Percentiles rank a stretch among this genome's conserved stretches.
phyloP scores from a whole-genome alignment of 805 yeast species.

The Pichia cabralensis region DNA sequence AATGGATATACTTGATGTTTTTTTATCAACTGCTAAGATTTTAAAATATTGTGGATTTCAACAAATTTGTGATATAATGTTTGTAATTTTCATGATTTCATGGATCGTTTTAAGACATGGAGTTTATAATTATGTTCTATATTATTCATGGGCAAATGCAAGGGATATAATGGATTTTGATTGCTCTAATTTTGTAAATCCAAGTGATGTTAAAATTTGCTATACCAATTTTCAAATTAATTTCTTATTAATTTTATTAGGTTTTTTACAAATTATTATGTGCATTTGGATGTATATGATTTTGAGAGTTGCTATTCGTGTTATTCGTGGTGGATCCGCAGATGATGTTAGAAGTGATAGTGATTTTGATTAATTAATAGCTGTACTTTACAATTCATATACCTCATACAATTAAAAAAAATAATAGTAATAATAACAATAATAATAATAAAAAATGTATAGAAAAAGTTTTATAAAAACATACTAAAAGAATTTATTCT shows the following conservation, averaged over 20 bases:
- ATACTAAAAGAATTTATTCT: too few species aligned
- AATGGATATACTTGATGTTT: slow-evolving; percentile 79
- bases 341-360: slow-evolving; percentile 87
- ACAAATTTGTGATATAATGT: slow-evolving; percentile 55
- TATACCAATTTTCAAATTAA: slow-evolving; percentile 37
- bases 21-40: slow-evolving; percentile 64
- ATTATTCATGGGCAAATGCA: slow-evolving; percentile 44
- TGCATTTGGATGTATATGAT: slow-evolving; percentile 71
- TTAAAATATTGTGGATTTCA: slow-evolving; percentile 61
- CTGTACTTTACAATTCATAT: too few species aligned
- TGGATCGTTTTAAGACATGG: slow-evolving; percentile 75
- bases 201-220: slow-evolving; percentile 30
- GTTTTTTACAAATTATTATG: slow-evolving; percentile 56
- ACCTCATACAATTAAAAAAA: too few species aligned
- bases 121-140: slow-evolving; percentile 55
- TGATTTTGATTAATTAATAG: too few species aligned
- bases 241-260: slow-evolving; percentile 44
- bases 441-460: too few species aligned
- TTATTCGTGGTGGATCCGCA: slow-evolving; percentile 63
- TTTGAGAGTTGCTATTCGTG: slow-evolving; percentile 56
- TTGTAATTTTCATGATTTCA: slow-evolving; percentile 50
- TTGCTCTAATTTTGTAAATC: slow-evolving; percentile 25
- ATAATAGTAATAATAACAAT: too few species aligned
- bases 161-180: slow-evolving; percentile 35
- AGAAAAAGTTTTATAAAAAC: too few species aligned